Percentiles rank a stretch among this genome's conserved stretches.
Conservation (phyloP, 441 rosid genomes). For the Melastoma candidum region DNA sequence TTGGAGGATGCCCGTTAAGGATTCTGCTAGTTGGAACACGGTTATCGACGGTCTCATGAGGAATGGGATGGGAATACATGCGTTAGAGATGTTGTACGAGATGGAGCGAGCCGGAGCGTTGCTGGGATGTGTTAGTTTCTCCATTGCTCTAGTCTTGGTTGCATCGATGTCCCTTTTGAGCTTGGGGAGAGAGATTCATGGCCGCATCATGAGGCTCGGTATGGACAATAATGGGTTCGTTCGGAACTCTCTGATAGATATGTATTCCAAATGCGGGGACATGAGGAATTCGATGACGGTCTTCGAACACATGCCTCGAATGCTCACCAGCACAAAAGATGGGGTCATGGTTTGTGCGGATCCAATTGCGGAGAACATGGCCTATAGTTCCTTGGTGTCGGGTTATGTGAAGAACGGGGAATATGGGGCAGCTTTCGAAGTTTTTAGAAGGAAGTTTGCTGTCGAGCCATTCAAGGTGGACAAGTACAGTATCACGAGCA, state of each 20-base stretch:
- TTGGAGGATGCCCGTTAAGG: conserved; percentile 17
- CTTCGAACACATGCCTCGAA: conserved; percentile 3
- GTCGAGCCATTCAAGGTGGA: conserved; percentile 13
- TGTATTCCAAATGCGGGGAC: conserved; percentile 29
- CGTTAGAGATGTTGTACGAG: conserved; percentile 21
- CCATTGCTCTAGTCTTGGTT: conserved; percentile 25
- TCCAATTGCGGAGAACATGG: conserved; percentile 13
- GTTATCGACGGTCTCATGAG: conserved; percentile 23
- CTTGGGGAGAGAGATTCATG: conserved; percentile 27
- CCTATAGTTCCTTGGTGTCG: conserved; percentile 25
- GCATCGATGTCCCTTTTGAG: conserved; percentile 14
- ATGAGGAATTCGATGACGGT: conserved; percentile 17
- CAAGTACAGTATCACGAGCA: conserved; percentile 24
- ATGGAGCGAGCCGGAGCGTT: conserved; percentile 24
- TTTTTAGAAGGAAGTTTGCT: conserved; percentile 19
- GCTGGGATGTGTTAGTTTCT: conserved; percentile 24
- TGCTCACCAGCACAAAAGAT: conserved; percentile 7
- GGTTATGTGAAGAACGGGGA: conserved; percentile 23
- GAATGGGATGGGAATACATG: conserved; percentile 17
- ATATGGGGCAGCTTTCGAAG: conserved; percentile 21
- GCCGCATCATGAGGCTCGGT: conserved; percentile 14
- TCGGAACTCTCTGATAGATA: conserved; percentile 21
- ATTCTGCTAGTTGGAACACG: conserved; percentile 27
- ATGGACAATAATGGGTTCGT: conserved; percentile 18
- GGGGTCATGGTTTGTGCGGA: conserved; percentile 1